Evolutionary conservation across 176 grass and related monocot species (phyloP).

Genomic region (Lolium rigidum): DNA sequence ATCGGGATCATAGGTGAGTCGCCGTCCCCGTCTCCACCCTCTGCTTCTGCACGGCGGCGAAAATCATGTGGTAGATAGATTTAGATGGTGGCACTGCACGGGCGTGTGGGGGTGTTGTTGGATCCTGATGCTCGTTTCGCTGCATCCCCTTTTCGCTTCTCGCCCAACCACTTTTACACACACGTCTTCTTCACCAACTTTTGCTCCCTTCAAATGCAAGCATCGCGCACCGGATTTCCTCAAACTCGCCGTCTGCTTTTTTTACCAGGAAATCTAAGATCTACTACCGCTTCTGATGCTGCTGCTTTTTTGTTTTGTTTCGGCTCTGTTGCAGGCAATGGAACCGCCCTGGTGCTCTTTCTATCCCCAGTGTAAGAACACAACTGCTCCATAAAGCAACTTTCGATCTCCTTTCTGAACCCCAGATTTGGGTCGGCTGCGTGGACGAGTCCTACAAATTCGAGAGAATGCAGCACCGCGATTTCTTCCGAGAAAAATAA

Average conservation of each 20-base stretch:
- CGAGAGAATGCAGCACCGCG: neutral
- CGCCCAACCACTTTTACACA: neutral
- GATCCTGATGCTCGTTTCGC: constrained; percentile 3
- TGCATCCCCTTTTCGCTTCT: neutral
- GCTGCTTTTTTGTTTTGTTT: neutral
- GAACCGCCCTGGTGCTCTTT: constrained; percentile 82
- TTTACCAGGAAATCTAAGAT: neutral
- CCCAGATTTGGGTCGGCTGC: no score
- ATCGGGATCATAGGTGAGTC: constrained; percentile 74
- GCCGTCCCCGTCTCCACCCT: neutral
- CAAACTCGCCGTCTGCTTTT: neutral
- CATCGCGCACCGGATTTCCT: neutral
- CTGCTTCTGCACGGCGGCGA: neutral
- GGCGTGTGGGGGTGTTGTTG: neutral
- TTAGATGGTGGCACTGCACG: neutral
- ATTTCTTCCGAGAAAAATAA: neutral
- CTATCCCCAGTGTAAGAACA: constrained; percentile 86
- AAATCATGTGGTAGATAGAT: neutral
- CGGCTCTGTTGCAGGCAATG: constrained; percentile 72
- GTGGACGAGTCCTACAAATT: neutral
- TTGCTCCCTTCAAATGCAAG: neutral
- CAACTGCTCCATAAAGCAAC: neutral
- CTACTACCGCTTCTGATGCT: constrained; percentile 1
- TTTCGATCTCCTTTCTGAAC: no score
- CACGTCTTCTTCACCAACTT: neutral